phyloP scores from a whole-genome alignment of 2,329 filamentous ascomycete species.

The Sporothrix variecibatus region DNA sequence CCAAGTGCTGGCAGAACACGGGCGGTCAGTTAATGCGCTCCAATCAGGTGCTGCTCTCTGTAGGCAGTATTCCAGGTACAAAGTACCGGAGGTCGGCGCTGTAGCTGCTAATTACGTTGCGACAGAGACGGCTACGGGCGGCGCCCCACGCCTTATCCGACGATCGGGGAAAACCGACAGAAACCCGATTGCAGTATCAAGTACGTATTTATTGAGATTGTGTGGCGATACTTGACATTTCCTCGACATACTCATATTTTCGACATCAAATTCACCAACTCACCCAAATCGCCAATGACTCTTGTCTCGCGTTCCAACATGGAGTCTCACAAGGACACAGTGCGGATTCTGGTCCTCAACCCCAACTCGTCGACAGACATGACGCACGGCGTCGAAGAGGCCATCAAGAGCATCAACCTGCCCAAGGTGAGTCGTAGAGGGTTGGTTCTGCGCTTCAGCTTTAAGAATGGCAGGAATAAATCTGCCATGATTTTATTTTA shows the following conservation, averaged over 20 bases:
- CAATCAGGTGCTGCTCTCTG: background rate
- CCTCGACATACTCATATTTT: background rate
- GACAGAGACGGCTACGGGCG: background rate
- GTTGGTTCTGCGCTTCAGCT: too few relatives aligned
- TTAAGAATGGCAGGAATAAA: too few relatives aligned
- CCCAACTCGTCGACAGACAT: constrained; percentile 75
- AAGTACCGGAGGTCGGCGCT: background rate
- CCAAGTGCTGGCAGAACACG: background rate
- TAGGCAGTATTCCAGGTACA: background rate
- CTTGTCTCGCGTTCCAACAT: background rate
- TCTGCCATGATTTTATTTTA: too few relatives aligned
- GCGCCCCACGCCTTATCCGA: constrained; percentile 11
- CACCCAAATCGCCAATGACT: background rate
- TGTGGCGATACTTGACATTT: background rate
- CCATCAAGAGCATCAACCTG: constrained; percentile 48
- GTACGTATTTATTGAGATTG: background rate
- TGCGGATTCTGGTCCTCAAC: constrained; percentile 70
- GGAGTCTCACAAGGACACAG: background rate
- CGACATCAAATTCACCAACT: background rate
- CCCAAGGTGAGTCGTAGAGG: constrained; percentile 38
- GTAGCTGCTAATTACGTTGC: background rate
- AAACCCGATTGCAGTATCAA: background rate
- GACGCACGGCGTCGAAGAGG: constrained; percentile 64
- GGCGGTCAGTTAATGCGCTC: background rate
- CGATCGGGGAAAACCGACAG: background rate